A percentile compares a stretch with the other conserved stretches of the same genome.
Conservation (phyloP, 75 land plant species). For the Cryptomeria japonica region DNA sequence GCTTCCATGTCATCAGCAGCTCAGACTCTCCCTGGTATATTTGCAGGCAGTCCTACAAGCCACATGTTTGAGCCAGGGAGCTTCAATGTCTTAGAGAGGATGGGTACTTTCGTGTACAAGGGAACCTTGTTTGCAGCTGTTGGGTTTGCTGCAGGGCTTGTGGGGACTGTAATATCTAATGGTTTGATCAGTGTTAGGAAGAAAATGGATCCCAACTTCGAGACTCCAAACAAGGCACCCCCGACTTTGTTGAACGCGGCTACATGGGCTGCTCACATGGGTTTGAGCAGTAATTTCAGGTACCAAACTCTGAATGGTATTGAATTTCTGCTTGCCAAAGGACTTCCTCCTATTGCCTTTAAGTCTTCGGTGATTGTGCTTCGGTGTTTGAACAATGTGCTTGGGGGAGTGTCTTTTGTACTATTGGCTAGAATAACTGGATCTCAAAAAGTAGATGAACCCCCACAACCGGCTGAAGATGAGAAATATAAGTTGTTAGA, state of each 20-base stretch:
- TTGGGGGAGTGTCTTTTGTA: slow-evolving; percentile 91
- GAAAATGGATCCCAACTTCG: slow-evolving; percentile 88
- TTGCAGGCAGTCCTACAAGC: slow-evolving; percentile 69
- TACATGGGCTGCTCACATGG: slow-evolving; percentile 96
- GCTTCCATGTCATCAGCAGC: slow-evolving; percentile 26
- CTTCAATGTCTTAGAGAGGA: slow-evolving; percentile 41
- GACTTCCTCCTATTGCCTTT: slow-evolving; percentile 57
- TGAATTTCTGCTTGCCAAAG: slow-evolving; percentile 67
- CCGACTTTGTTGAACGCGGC: slow-evolving; percentile 82
- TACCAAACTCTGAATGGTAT: slow-evolving; percentile 92
- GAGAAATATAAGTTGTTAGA: slow-evolving; percentile 18
- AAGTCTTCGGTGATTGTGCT: slow-evolving; percentile 67
- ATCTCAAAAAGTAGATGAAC: slow-evolving; percentile 59
- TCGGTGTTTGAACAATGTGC: slow-evolving; percentile 80
- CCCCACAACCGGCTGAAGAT: neutral
- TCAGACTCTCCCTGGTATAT: slow-evolving; percentile 51
- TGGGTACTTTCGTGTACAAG: slow-evolving; percentile 87
- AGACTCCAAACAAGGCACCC: slow-evolving; percentile 80
- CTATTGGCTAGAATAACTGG: slow-evolving; percentile 86
- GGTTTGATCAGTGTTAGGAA: slow-evolving; percentile 70
- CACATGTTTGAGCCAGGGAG: slow-evolving; percentile 93
- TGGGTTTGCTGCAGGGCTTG: slow-evolving; percentile 87
- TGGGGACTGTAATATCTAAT: slow-evolving; percentile 86
- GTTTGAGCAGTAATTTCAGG: slow-evolving; percentile 83
- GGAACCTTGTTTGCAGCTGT: slow-evolving; percentile 78